Base-by-base conservation (phyloP, 176 grass and related monocot species). In the Stipa capillata region DNA sequence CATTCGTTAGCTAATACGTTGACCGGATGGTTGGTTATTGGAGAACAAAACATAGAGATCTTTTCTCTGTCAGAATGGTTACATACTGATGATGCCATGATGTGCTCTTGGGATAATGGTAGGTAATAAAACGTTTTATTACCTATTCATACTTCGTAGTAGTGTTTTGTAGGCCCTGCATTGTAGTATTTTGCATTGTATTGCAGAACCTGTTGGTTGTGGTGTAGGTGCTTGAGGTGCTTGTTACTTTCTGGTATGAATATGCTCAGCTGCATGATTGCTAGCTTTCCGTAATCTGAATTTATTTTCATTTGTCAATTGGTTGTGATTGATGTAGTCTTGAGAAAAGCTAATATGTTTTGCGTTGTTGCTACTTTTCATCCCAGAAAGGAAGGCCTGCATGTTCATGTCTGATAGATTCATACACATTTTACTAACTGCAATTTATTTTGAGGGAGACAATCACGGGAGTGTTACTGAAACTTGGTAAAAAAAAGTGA, bases 231-330 rank as follows among this genome's bases (percentile, higher is more conserved):
- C n/a, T n/a, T n/a, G n/a, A n/a, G n/a, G n/a, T 3, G 69, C 43
- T 7, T 68, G 76, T 69, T 80, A 52, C 43, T 84, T 75, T 73
- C 47, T 72, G 43, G 25, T 73, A 55, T 48, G 61, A 80, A 77
- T 58, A 37, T 12, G 0, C 28, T 37, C 5, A 20, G 35, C 52
- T 76, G 7, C 69, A 84, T 69, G 83, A 84, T 76, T 89, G 42
- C 25, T 31, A 27, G 4, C 51, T 74, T 56, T 89, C n/a, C 35
- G 44, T 40, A n/a, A 36, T 51, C 20, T 42, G 44, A 82, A 73
- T 49, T 45, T 83, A 34, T 73, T 84, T 69, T 74, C 69, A 84
- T 3, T 39, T 14, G 56, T 69, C 27, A 62, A 45, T 68, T 72
- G 17, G 28, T 39, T 65, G 79, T 78, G 33, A 72, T 36, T 63